Base-by-base conservation (phyloP, 768 basidiomycete genomes). In the Russula emetica region DNA sequence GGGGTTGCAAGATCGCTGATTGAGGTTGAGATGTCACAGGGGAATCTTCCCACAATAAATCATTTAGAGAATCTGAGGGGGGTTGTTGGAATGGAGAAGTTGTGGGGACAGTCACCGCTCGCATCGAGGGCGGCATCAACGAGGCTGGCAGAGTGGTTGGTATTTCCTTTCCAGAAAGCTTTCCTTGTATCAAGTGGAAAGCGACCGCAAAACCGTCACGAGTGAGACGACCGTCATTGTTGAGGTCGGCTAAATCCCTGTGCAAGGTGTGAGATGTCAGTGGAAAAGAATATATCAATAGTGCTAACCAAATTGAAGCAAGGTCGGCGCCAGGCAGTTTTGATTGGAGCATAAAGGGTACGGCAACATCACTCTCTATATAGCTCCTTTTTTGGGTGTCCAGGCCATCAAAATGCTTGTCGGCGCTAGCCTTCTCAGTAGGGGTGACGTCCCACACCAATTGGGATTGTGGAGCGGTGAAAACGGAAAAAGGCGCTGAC, bases 161-260 rank as follows among this genome's bases (percentile, higher is more conserved):
- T 51, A 97, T 75, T 2, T 90, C 87, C 66, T 84, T 85, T 20
- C 96, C 94, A 8, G 83, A 80, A 10, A 97, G 76, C 74, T 88
- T 93, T 71, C 82, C 83, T 74, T 92, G 90, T 70, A 99, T 98
- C 40, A 99, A 82, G 75, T 96, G 84, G 85, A 95, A 85, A 4
- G 94, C 97, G 51, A 98, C 88, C 9, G 97, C 96, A 74, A 99
- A 98, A 16, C 94, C 92, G 55, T 98, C 95, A 58, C 86, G 82
- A 3, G 87, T 94, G 54, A 99, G 79, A 60, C 80, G 83, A 2
- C 97, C 97, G 61, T 96, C 89, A 57, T 88, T 88, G 66, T 88
- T 85, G 26, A 98, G 81, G 71, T 98, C 96, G 30, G 94, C 82
- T 22, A 99, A 83, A 74, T 99, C 97, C 96, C 95, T 98, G 63